Evolutionary conservation across 768 basidiomycete species (phyloP), one percentile per base, ranked within the genome.

Genomic region (Lyophyllum decastes): DNA sequence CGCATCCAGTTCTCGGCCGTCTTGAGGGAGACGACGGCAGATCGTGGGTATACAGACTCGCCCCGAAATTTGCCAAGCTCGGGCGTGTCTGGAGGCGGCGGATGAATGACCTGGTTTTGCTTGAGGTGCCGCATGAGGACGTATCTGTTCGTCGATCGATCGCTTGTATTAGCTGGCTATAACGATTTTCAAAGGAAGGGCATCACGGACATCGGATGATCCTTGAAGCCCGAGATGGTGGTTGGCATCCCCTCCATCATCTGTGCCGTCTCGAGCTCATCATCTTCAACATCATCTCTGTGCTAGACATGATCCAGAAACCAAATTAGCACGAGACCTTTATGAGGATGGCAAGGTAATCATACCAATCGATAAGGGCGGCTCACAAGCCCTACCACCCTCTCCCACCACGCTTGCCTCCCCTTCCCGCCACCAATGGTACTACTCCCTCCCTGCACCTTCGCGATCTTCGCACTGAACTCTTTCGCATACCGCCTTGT

Each of bases 1-100:
- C 95, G 85, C 87, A 96, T 88, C 94, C 95, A 99, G 64, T 90
- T 95, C 72, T 98, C 97, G 27, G 90, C 84, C 10, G 92, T 90
- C 74, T 95, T 96, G 48, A 98, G 83, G 5, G 84, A 73, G n/a
- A 95, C 77, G 14, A 99, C 91, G 41, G 88, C 82, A 2, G 87
- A 83, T 43, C 96, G 87, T 38, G 92, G 83, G 71, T 92, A 98
- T 22, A 99, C 96, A 11, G 93, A 76, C 71, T 97, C 94, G 53
- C 95, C 96, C 54, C 90, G 86, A 77, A 98, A 98, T 64, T 90
- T 89, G 45, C 95, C 96, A 52, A 96, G 76, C 67, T 94, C 89
- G n/a, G 81, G 78, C 10, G 82, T 82, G 22, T 68, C 69, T 21
- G 81, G 80, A 24, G 81, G 80, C 45, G 84, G 82, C 16, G 92